Evolutionary conservation across 2,329 filamentous ascomycete species (phyloP).

Genomic region (Fusarium albosuccineum): DNA sequence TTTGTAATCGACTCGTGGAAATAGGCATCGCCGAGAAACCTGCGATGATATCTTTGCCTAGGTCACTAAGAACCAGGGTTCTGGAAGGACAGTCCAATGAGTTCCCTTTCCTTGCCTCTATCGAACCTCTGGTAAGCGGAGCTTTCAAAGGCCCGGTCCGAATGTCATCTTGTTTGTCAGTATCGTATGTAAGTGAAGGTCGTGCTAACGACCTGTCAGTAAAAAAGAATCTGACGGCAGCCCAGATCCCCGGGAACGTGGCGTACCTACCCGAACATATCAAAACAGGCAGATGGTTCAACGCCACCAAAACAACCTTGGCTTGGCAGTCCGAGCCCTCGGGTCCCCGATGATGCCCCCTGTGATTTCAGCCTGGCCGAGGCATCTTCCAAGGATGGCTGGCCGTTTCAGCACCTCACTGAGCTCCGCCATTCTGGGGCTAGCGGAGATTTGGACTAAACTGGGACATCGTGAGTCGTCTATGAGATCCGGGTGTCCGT

Average conservation of each 20-base stretch:
- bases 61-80: neutral
- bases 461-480: slow-evolving; percentile 31
- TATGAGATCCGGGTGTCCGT: slow-evolving; percentile 23
- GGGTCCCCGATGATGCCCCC: slow-evolving; percentile 17
- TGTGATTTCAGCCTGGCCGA: slow-evolving; percentile 19
- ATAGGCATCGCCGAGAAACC: slow-evolving; percentile 13
- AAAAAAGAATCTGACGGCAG: slow-evolving; percentile 41
- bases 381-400: slow-evolving; percentile 12
- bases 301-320: slow-evolving; percentile 28
- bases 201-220: slow-evolving; percentile 26
- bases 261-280: slow-evolving; percentile 23
- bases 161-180: slow-evolving; percentile 30
- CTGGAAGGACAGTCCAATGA: neutral
- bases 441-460: slow-evolving; percentile 25
- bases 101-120: slow-evolving; percentile 4
- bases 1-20: slow-evolving; percentile 10
- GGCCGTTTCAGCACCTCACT: slow-evolving; percentile 17
- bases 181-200: slow-evolving; percentile 21
- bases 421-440: slow-evolving; percentile 12
- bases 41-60: slow-evolving; percentile 24
- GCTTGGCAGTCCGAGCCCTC: slow-evolving; percentile 18
- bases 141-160: slow-evolving; percentile 30
- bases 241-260: slow-evolving; percentile 38
- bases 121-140: slow-evolving; percentile 37
- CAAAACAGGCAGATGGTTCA: slow-evolving; percentile 30